Base-by-base conservation (phyloP, 2,329 filamentous ascomycete species). In the Penicillium sp. region DNA sequence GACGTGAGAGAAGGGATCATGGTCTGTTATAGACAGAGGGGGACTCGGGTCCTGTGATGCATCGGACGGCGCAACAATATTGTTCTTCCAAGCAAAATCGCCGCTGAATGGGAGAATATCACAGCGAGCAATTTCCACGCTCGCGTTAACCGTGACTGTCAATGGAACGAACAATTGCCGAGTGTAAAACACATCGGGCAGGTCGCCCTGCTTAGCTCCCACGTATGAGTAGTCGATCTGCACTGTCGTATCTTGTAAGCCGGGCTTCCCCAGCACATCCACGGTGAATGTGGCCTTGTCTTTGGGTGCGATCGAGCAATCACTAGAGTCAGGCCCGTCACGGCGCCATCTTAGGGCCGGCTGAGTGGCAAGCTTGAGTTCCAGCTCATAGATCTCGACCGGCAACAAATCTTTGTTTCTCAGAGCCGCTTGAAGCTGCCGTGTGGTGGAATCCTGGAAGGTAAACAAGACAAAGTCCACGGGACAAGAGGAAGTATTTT, bases 81-180 rank as follows among this genome's bases (percentile, higher is more conserved):
- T 60, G 43, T 72, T 72, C 44, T 67, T 67, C 81, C 86, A 88
- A 0, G 85, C 84, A 42, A 93, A 80, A 40, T 79, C 75, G 9
- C 81, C 79, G 39, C 81, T 81, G 9, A 95, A 77, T 0, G 89
- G 84, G 27, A 93, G 68, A 14, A 94, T 77, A 60, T 96, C 90
- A 54, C 90, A 82, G 29, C 88, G 79, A 27, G 84, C 78, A 8
- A 96, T 74, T 61, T 96, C 89, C 22, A 96, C 77, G 60, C 89
- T 93, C 3, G 89, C 87, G 62, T 96, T 96, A 39, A 97, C 91
- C 4, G 91, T 96, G 13, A 96, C 80, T 0, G 85, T 87, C 47
- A 97, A 73, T 11, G 89, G 86, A 23, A 95, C 75, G 14, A 84
- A 84, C 13, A 95, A 77, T 62, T 93, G 87, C 31, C 90, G 80